A percentile compares a stretch with the other conserved stretches of the same genome.
These are phyloP conservation scores for Trypanosomatidae sp. DNA, from an alignment of 208 protist species.

Conservation along the genomic window DNA sequence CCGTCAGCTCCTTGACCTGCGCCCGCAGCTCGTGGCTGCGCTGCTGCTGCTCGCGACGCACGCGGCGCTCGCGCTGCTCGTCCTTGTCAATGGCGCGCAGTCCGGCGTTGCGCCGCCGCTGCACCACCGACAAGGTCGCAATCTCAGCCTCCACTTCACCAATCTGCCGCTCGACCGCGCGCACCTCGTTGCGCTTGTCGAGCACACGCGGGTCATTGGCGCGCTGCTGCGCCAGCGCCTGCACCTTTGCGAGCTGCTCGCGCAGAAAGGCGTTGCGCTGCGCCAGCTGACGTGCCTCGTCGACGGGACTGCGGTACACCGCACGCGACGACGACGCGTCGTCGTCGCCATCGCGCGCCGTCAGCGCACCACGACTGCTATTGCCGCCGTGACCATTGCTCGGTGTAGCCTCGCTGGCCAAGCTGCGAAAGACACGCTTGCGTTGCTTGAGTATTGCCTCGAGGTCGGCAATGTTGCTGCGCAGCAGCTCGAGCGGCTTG, in stretches of 20 bases:
- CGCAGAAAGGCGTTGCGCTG: conserved; percentile 23
- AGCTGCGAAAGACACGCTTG: no score
- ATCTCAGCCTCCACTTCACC: conserved; percentile 38
- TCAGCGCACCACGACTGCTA: no score
- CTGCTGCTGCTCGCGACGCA: conserved; percentile 34
- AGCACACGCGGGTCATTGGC: conserved; percentile 32
- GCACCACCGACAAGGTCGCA: conserved; percentile 31
- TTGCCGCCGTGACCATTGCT: no score
- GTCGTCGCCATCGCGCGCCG: no score
- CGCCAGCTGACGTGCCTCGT: no score
- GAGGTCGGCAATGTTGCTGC: no score
- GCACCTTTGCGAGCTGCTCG: conserved; percentile 12
- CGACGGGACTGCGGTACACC: no score
- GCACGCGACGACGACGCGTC: no score
- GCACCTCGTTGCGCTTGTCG: conserved; percentile 51
- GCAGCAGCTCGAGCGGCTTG: no score
- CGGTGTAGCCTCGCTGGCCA: no score
- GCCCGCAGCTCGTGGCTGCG: conserved; percentile 21
- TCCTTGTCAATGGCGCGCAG: conserved; percentile 24
- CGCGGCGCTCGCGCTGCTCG: conserved; percentile 16
- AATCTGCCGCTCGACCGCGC: conserved; percentile 29
- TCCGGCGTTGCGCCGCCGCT: conserved; percentile 27
- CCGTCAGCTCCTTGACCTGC: conserved; percentile 22
- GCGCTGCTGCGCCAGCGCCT: conserved; percentile 12
- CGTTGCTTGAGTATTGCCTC: no score